Base-by-base conservation (phyloP, 345 rosid species). In the Gossypium australe region DNA sequence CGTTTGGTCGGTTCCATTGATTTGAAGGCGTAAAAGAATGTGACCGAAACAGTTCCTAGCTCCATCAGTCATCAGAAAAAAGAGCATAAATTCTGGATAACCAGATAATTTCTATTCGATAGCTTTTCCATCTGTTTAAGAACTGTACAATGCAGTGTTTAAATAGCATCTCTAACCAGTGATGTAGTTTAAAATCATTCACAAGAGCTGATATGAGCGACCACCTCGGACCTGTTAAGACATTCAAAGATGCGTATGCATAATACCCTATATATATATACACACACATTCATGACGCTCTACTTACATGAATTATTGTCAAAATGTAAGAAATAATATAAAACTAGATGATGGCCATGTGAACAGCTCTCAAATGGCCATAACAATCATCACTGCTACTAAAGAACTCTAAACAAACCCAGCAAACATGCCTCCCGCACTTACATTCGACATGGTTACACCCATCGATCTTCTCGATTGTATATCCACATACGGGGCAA, bases 341-440 rank as follows among this genome's bases (percentile, higher is more conserved):
- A 22, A 74, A 16, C 78, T 80, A 85, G 69, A 80, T 51, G 8
- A 79, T 61, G 55, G 86, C 67, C n/a, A 47, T 38, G 78, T 89
- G 94, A 29, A 84, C 58, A 9, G 81, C 52, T 76, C 87, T 85
- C 82, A 88, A 63, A 76, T 90, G 92, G 22, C 29, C 84, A 73
- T 94, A 91, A 80, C 99, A 95, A 49, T 84, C 80, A 0, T 87
- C 92, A 56, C 90, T 75, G 22, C 66, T 70, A 45, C 25, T 43
- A 64, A 84, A 95, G 62, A 18, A 22, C 71, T 84, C 83, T 69
- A 86, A 82, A 72, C 98, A 89, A 44, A 80, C 90, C 98, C 98
- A 92, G 87, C 98, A 89, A n/a, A 92, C 80, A 78, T 94, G 98
- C 70, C 72, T 85, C 73, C 98, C 97, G 45, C 98, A 94, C 75